Evolutionary conservation across 495 filamentous ascomycete genomes (phyloP).

Genomic region (Xylaria sp.): DNA sequence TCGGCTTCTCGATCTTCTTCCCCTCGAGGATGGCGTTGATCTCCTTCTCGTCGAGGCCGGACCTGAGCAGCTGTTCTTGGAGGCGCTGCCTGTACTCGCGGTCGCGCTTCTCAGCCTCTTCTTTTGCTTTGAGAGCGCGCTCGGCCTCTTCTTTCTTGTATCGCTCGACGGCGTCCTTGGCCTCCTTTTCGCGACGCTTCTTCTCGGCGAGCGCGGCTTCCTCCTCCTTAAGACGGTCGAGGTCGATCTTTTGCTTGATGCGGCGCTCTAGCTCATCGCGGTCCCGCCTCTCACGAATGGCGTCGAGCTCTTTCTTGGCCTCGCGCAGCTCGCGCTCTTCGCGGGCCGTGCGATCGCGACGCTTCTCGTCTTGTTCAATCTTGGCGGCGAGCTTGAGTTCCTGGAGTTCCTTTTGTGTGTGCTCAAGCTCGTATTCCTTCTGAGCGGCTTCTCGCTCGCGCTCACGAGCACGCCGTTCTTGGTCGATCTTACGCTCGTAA

Average conservation of each 20-base stretch:
- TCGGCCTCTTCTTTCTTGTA: conserved; percentile 63
- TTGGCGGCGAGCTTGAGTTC: conserved; percentile 42
- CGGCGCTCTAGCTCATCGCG: conserved; percentile 54
- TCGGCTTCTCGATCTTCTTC: conserved; percentile 52
- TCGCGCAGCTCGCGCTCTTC: conserved; percentile 52
- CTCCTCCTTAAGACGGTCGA: conserved; percentile 66
- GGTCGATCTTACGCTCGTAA: conserved; percentile 38
- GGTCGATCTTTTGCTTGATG: conserved; percentile 58
- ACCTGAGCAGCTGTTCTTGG: conserved; percentile 57
- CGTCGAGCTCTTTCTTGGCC: conserved; percentile 55
- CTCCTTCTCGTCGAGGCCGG: conserved; percentile 58
- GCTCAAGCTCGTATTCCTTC: conserved; percentile 44
- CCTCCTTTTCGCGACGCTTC: conserved; percentile 61
- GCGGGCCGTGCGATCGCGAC: conserved; percentile 49
- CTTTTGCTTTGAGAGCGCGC: conserved; percentile 51
- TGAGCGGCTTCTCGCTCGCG: conserved; percentile 34
- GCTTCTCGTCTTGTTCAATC: conserved; percentile 51
- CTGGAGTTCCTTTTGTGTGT: conserved; percentile 42
- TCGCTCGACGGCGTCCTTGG: conserved; percentile 62
- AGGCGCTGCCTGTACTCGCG: conserved; percentile 58
- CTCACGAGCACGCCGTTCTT: conserved; percentile 31
- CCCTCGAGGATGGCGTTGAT: conserved; percentile 61
- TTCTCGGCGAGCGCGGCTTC: conserved; percentile 54
- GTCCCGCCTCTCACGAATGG: conserved; percentile 49
- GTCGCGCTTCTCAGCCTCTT: conserved; percentile 56